Percentiles rank a stretch among this genome's conserved stretches.
Evolutionary conservation across 148 eudicot genomes (phyloP).

Genomic region (Chenopodium suecicum): DNA sequence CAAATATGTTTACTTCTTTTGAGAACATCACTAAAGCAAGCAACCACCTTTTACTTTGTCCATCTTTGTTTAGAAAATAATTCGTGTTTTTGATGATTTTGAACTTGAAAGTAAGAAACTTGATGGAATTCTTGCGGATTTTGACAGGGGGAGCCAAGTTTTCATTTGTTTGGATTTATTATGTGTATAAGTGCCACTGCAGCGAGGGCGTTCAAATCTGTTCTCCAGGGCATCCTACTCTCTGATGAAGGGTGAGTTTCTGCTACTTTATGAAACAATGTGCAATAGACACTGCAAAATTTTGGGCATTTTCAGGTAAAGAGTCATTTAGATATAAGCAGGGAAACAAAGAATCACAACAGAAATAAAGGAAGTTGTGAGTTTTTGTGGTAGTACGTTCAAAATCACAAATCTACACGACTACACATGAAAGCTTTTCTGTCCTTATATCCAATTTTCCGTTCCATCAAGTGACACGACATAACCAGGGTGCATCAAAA

Average conservation of each 20-base stretch:
- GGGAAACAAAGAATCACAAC: neutral
- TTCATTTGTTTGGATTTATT: constrained; percentile 93
- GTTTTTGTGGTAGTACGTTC: neutral
- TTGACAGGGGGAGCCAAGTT: constrained; percentile 95
- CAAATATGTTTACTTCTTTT: neutral
- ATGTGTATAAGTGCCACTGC: constrained; percentile 98
- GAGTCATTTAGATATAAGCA: neutral
- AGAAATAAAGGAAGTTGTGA: neutral
- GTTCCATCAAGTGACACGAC: no score
- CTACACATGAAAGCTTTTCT: no score
- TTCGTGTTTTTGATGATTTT: neutral
- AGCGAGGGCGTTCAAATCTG: constrained; percentile 97
- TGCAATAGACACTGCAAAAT: neutral
- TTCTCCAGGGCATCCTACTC: constrained; percentile 92
- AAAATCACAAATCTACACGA: neutral
- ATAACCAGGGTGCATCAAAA: neutral
- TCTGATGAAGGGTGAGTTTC: constrained; percentile 84
- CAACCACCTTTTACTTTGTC: neutral
- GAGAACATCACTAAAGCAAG: neutral
- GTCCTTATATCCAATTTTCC: no score
- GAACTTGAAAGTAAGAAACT: neutral
- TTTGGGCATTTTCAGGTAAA: neutral
- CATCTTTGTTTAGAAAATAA: neutral
- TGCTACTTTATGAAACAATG: neutral
- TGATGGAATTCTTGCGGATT: constrained; percentile 21